Percentiles rank a stretch among this genome's conserved stretches.
Conservation (phyloP, 129 eudicot genomes). For the Lonicera japonica region DNA sequence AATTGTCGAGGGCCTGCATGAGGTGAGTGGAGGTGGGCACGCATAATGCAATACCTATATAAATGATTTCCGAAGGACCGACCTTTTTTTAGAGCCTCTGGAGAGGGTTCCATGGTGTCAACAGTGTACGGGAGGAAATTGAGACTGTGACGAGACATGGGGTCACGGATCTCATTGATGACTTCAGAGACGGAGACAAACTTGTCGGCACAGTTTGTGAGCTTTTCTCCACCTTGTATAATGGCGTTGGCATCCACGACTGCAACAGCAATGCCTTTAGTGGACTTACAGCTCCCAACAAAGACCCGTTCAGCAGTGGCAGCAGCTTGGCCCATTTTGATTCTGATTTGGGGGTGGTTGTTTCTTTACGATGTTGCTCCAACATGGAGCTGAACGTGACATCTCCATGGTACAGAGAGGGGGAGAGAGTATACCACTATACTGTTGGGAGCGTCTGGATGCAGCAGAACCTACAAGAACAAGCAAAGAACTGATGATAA, state of each 20-base stretch:
- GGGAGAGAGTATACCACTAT: background rate
- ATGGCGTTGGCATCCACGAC: slow-evolving; percentile 92
- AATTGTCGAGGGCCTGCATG: too few species aligned
- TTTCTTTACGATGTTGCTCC: slow-evolving; percentile 77
- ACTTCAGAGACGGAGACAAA: slow-evolving; percentile 75
- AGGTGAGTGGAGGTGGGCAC: too few species aligned
- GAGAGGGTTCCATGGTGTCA: slow-evolving; percentile 66
- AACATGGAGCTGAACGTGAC: slow-evolving; percentile 34
- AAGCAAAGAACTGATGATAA: too few species aligned
- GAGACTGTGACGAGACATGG: slow-evolving; percentile 75
- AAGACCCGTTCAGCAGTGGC: slow-evolving; percentile 18
- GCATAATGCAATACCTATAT: too few species aligned
- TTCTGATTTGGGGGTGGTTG: slow-evolving; percentile 30
- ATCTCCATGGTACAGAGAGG: slow-evolving; percentile 32
- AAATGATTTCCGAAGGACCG: background rate
- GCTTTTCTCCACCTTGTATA: slow-evolving; percentile 78
- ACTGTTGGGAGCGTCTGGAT: too few species aligned
- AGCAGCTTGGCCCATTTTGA: background rate
- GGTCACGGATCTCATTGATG: slow-evolving; percentile 67
- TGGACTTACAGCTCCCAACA: slow-evolving; percentile 59
- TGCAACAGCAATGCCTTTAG: slow-evolving; percentile 79
- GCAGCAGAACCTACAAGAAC: too few species aligned
- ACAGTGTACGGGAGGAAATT: slow-evolving; percentile 57
- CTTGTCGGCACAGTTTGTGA: slow-evolving; percentile 50
- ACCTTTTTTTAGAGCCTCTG: slow-evolving; percentile 89